Percentiles rank a stretch among this genome's conserved stretches.
These are phyloP conservation scores for Avena sativa DNA, from an alignment of 176 grass and related monocot species.

Conservation along the genomic window DNA sequence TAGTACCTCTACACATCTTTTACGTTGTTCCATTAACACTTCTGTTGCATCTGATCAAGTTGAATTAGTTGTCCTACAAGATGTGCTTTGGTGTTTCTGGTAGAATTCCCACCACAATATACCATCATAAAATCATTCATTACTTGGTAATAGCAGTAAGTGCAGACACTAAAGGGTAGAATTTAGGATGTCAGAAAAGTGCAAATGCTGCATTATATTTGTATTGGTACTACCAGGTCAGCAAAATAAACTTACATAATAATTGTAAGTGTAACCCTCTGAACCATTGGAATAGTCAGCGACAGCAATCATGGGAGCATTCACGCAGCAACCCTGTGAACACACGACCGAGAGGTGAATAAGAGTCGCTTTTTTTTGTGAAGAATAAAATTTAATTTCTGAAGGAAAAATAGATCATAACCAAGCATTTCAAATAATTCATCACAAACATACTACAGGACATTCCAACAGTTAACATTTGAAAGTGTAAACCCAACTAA, in stretches of 20 bases:
- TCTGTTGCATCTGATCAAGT: neutral
- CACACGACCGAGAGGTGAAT: neutral
- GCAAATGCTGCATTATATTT: neutral
- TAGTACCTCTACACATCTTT: neutral
- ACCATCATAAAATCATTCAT: neutral
- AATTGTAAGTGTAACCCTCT: conserved; percentile 80
- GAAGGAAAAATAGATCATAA: neutral
- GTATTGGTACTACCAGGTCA: neutral
- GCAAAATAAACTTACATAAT: conserved; percentile 67
- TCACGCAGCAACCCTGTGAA: conserved; percentile 79
- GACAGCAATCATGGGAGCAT: conserved; percentile 86
- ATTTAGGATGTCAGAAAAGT: neutral
- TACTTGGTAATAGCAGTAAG: neutral
- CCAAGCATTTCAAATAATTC: neutral
- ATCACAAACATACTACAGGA: neutral
- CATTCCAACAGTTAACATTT: conserved; percentile 12
- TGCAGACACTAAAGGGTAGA: neutral
- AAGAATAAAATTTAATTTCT: conserved; percentile 8
- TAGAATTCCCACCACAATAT: neutral
- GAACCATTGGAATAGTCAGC: conserved; percentile 82
- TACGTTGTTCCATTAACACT: neutral
- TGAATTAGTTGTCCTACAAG: neutral
- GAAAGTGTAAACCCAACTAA: neutral
- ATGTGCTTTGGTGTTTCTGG: neutral
- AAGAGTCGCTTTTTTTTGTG: neutral